A percentile compares a stretch with the other conserved stretches of the same genome.
phyloP scores from a whole-genome alignment of 176 grass and related monocot species.

The Rhynchospora pubera region DNA sequence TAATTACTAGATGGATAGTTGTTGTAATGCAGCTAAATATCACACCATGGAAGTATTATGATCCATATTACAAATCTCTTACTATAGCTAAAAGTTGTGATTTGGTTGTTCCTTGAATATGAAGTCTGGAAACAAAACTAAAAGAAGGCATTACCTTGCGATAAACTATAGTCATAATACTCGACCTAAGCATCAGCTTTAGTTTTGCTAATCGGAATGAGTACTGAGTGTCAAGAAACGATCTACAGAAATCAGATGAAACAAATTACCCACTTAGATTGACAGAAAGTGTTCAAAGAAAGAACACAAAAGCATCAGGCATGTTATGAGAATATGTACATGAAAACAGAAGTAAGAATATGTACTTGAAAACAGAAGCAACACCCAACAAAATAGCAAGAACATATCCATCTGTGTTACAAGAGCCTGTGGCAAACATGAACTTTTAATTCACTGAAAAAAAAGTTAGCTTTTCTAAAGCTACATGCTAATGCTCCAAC shows the following conservation, averaged over 20 bases:
- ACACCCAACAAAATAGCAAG: conserved; percentile 71
- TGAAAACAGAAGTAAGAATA: conserved; percentile 59
- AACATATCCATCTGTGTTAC: conserved; percentile 63
- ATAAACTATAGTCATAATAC: conserved; percentile 79
- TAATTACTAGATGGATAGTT: neutral
- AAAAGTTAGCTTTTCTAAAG: neutral
- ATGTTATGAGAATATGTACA: conserved; percentile 43
- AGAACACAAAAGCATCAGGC: neutral
- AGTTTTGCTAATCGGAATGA: conserved; percentile 75
- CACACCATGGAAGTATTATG: neutral
- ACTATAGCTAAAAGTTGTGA: neutral
- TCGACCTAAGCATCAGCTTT: conserved; percentile 90
- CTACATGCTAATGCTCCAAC: neutral
- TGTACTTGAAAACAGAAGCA: conserved; percentile 81
- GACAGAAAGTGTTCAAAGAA: neutral
- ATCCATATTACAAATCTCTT: neutral
- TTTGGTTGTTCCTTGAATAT: neutral
- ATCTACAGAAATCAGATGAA: conserved; percentile 42
- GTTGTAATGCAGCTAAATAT: neutral
- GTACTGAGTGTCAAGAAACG: conserved; percentile 88
- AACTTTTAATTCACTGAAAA: neutral
- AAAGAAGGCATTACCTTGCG: conserved; percentile 47
- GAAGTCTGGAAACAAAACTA: neutral
- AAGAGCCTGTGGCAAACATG: conserved; percentile 40
- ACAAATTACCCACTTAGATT: neutral